A percentile compares a stretch with the other conserved stretches of the same genome.
phyloP scores from a whole-genome alignment of 495 filamentous ascomycete species.

The Penicillium verhagenii region DNA sequence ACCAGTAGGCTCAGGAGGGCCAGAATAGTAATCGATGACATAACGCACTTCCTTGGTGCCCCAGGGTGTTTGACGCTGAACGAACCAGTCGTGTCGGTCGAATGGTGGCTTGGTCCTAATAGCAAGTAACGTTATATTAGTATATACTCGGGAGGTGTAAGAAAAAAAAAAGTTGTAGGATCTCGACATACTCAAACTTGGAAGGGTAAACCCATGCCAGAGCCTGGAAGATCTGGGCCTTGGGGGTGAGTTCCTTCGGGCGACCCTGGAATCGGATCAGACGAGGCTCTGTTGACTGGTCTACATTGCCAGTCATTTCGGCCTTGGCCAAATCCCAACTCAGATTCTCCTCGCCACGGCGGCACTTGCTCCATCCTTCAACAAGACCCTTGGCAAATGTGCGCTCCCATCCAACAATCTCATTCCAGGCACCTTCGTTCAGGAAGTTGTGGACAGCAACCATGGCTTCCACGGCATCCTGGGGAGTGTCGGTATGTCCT shows the following conservation, averaged over 20 bases:
- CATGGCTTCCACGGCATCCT: constrained; percentile 94
- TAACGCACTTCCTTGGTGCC: constrained; percentile 78
- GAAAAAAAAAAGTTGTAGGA: not conserved
- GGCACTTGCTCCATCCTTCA: constrained; percentile 72
- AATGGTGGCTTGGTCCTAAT: constrained; percentile 82
- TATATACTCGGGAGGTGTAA: not conserved
- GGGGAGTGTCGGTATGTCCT: constrained; percentile 89
- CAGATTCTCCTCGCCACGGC: constrained; percentile 67
- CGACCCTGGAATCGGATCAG: constrained; percentile 84
- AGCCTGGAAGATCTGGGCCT: constrained; percentile 75
- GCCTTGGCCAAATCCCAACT: constrained; percentile 37
- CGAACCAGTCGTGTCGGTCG: constrained; percentile 96
- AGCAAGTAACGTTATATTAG: constrained; percentile 8
- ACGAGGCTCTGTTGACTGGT: constrained; percentile 55
- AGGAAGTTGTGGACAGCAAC: constrained; percentile 96
- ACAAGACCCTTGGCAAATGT: constrained; percentile 71
- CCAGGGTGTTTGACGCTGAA: constrained; percentile 64
- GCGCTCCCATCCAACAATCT: constrained; percentile 90
- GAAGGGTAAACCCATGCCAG: constrained; percentile 76
- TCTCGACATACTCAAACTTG: constrained; percentile 62
- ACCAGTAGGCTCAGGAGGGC: constrained; percentile 78
- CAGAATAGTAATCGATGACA: constrained; percentile 97
- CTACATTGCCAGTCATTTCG: constrained; percentile 39
- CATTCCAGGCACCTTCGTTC: constrained; percentile 94
- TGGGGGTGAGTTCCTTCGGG: constrained; percentile 85